These are phyloP conservation scores for Paspalum notatum DNA, from an alignment of 176 grass and related monocot genomes.

Conservation along the genomic window DNA sequence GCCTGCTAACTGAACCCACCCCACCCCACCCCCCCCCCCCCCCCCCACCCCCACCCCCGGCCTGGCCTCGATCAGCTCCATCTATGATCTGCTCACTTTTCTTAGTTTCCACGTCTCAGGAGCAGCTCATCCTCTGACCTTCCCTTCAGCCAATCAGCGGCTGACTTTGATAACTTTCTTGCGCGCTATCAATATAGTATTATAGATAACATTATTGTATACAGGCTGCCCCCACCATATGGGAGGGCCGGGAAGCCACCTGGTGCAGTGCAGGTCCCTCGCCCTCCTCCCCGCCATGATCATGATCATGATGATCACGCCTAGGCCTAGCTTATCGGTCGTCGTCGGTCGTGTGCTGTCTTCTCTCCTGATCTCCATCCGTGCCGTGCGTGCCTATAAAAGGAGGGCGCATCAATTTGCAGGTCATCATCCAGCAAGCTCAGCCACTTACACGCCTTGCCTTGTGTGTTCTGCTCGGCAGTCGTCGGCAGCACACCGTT, in stretches of 20 bases:
- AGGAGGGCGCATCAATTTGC: background rate
- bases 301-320: too few species aligned
- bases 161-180: background rate
- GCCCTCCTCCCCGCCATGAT: background rate
- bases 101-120: slow-evolving; percentile 54
- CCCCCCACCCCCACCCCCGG: too few species aligned
- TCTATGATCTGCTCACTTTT: slow-evolving; percentile 35
- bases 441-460: background rate
- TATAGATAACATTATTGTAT: slow-evolving; percentile 35
- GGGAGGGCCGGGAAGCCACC: background rate
- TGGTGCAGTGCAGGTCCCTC: slow-evolving; percentile 44
- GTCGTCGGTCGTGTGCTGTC: background rate
- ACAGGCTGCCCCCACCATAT: slow-evolving; percentile 1
- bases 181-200: background rate
- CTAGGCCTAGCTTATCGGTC: background rate
- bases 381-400: slow-evolving; percentile 43
- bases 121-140: slow-evolving; percentile 22
- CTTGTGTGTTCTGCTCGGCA: background rate
- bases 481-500: background rate
- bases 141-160: slow-evolving; percentile 25
- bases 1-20: background rate
- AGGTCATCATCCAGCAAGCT: slow-evolving; percentile 18
- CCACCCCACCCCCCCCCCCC: too few species aligned
- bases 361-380: background rate
- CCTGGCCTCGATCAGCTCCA: too few species aligned